Percentiles rank a stretch among this genome's conserved stretches.
Evolutionary conservation across 2,329 filamentous ascomycete genomes (phyloP).

Genomic region (Biscogniauxia mediterranea): DNA sequence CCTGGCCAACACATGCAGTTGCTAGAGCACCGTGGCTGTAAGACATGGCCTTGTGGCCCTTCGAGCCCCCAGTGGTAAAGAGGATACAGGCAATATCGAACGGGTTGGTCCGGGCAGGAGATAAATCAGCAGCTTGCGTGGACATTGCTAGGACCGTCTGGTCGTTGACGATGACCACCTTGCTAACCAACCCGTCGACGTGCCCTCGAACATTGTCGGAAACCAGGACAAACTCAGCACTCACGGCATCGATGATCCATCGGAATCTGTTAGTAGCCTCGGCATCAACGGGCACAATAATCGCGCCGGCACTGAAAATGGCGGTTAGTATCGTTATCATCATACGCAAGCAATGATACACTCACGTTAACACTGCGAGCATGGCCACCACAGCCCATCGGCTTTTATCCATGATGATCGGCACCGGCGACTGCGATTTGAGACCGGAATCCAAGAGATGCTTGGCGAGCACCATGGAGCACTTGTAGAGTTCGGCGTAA

Average conservation of each 20-base stretch:
- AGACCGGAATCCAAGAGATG: constrained; percentile 29
- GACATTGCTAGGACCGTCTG: constrained; percentile 38
- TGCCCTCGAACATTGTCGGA: constrained; percentile 42
- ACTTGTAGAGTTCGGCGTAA: constrained; percentile 29
- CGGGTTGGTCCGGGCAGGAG: constrained; percentile 35
- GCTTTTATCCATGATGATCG: constrained; percentile 68
- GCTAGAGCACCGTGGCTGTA: constrained; percentile 60
- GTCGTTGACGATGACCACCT: constrained; percentile 42
- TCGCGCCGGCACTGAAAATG: constrained; percentile 40
- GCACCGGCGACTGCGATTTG: constrained; percentile 47
- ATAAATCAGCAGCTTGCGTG: constrained; percentile 28
- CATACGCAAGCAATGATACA: constrained; percentile 30
- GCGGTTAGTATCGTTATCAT: constrained; percentile 5
- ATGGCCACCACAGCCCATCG: constrained; percentile 67
- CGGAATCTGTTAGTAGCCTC: constrained; percentile 42
- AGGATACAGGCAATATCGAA: constrained; percentile 59
- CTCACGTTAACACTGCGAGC: constrained; percentile 64
- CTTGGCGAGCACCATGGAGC: constrained; percentile 30
- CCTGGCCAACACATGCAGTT: constrained; percentile 52
- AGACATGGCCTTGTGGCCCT: constrained; percentile 58
- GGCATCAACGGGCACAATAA: constrained; percentile 50
- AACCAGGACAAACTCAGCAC: constrained; percentile 43
- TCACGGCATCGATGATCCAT: constrained; percentile 43
- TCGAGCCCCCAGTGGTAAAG: constrained; percentile 57
- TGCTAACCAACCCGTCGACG: constrained; percentile 39